Evolutionary conservation across 352 stramenopile genomes (phyloP), one percentile per base, ranked within the genome.

Genomic region (Phytopythium chamaehyphon): DNA sequence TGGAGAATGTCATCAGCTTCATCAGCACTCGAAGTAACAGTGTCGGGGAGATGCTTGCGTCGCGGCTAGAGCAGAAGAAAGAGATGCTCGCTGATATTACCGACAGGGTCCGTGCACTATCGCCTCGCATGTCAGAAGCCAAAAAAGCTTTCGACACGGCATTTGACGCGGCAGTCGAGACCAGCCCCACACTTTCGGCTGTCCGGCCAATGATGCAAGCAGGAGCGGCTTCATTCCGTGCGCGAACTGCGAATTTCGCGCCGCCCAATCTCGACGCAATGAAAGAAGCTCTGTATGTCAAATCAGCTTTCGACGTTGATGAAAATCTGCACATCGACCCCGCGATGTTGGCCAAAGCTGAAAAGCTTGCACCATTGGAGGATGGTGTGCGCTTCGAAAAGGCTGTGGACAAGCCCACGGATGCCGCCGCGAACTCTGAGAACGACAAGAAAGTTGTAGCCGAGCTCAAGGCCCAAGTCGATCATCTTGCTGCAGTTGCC

Each of bases 221-320:
- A 21, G 33, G 33, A 4, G 46, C 46, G 12, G 46, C 46, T 7
- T 42, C 28, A 3, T 42, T 52, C 11, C 46, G 46, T 21, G 46
- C 46, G 19, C 46, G 40, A 16, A 31, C 46, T 35, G 33, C 46
- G 12, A 43, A 22, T 19, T 52, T 52, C 19, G 12, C 46, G 28
- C 31, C 46, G 31, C 46, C 46, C 11, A 22, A 52, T 22, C 33
- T 52, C 26, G 33, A 42, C 33, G 39, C 49, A 15, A 26, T 55
- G 23, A 55, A 55, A 23, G 38, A 55, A 24, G 26, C 49, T 6
- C 2, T 55, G 24, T 40, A 48, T 18, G 31, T 46, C 49, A 55
- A 55, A 16, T 55, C 49, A 40, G 49, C 49, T 19, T 55, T 55
- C 18, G 49, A 55, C 26, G n/a, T 55, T 9, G 49, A 55, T 38